Evolutionary conservation across 345 rosid species (phyloP).

Genomic region (Salix caprea): DNA sequence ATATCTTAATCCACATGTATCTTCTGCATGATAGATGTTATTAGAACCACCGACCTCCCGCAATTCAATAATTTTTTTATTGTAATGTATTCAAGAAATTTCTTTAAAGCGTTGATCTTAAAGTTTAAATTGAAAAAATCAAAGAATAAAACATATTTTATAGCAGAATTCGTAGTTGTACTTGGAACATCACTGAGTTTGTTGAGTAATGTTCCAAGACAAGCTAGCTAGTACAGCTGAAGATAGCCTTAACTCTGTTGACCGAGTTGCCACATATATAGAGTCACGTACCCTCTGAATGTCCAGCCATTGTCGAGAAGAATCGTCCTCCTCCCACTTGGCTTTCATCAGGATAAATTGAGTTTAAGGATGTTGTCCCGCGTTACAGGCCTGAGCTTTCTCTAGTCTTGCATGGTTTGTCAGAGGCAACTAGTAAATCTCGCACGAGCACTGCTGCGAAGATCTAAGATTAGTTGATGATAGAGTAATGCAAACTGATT

Average conservation of each 20-base stretch:
- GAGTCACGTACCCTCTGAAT: slow-evolving; percentile 68
- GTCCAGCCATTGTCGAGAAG: slow-evolving; percentile 52
- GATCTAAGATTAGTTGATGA: slow-evolving; percentile 47
- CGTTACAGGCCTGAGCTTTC: slow-evolving; percentile 85
- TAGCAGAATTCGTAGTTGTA: background rate
- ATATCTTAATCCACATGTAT: too few relatives aligned
- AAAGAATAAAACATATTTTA: too few relatives aligned
- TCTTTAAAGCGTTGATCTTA: too few relatives aligned
- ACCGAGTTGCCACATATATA: slow-evolving; percentile 54
- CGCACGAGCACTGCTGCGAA: too few relatives aligned
- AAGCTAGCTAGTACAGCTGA: slow-evolving; percentile 7
- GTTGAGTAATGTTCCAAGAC: slow-evolving; percentile 9
- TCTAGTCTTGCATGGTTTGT: slow-evolving; percentile 68
- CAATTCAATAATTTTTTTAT: too few relatives aligned
- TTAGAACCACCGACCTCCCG: too few relatives aligned
- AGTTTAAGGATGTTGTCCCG: slow-evolving; percentile 75
- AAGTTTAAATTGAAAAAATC: too few relatives aligned
- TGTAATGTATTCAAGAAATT: too few relatives aligned
- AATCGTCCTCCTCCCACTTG: slow-evolving; percentile 93
- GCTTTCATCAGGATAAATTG: slow-evolving; percentile 84
- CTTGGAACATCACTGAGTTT: slow-evolving; percentile 3
- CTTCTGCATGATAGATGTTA: too few relatives aligned
- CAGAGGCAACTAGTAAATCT: too few relatives aligned
- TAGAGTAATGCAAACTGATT: slow-evolving; percentile 86
- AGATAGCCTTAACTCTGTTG: slow-evolving; percentile 14